Base-by-base conservation (phyloP, 1,139 yeast species). In the Suhomyces kunorum region DNA sequence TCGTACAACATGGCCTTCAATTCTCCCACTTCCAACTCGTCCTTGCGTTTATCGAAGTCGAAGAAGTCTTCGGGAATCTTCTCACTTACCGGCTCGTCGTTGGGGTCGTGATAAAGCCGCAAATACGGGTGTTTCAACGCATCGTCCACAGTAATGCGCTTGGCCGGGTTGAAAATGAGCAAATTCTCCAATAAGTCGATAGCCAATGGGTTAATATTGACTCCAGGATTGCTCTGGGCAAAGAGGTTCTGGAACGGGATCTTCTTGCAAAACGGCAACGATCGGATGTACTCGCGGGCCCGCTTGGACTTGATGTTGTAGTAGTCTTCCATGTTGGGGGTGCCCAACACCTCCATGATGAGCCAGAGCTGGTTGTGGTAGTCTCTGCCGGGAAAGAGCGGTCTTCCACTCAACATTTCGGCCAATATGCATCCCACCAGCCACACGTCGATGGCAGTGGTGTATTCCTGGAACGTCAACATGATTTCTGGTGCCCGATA, bases 371-470 rank as follows among this genome's bases (percentile, higher is more conserved):
- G 98, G 62, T 89, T 87, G 50, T 89, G 87, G 67, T 89, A 92
- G 66, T 92, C 98, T 53, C 86, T 78, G 2, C 98, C 98, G 0
- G 98, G 98, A 62, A 92, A 88, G 17, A 92, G 67, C 1, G 98
- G 97, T 54, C 85, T 76, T 28, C 95, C 88, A 41, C 83, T 72
- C 33, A 89, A 71, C 87, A 92, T 83, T 62, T 92, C 98, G 1
- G 96, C 98, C 43, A 92, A 66, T 41, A 92, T 90, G 63, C 98
- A 92, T 4, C 98, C 98, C 32, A 89, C 90, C 2, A 95, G 84
- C 98, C 98, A 92, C 46, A 90, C 82, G 63, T 92, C 98, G 54
- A 92, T 90, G 13, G 97, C 96, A 44, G 90, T 87, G 19, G 96
- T 86, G 64, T 92, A 92, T 58, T 87, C 90, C 46, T 90, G 92